phyloP scores from a whole-genome alignment of 2,329 filamentous ascomycete species.

The Penicillium occitanis region DNA sequence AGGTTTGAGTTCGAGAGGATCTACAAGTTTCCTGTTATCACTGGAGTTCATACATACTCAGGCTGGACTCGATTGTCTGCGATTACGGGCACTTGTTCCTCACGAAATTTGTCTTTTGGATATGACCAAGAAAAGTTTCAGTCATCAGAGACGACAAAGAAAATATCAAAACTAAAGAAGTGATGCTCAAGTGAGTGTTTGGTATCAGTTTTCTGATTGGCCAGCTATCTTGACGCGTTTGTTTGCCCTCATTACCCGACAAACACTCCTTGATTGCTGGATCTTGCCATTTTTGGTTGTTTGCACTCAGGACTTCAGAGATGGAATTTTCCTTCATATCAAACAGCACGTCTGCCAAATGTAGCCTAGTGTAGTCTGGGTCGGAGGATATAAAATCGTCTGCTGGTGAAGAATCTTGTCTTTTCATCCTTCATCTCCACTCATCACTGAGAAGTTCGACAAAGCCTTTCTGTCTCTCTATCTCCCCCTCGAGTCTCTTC shows the following conservation, averaged over 20 bases:
- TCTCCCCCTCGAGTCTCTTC: not conserved
- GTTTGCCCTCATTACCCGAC: not conserved
- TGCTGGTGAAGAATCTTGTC: not conserved
- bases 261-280: not conserved
- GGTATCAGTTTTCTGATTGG: not conserved
- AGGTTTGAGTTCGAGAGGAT: not conserved
- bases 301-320: not conserved
- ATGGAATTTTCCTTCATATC: not conserved
- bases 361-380: not conserved
- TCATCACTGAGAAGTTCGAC: not conserved
- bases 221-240: not conserved
- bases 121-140: too few relatives aligned
- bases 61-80: not conserved
- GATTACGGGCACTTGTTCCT: not conserved
- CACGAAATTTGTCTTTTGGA: too few relatives aligned
- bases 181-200: too few relatives aligned
- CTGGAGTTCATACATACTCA: not conserved
- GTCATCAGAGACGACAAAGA: too few relatives aligned
- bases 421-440: not conserved
- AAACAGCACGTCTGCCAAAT: not conserved
- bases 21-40: not conserved
- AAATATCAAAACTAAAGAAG: too few relatives aligned
- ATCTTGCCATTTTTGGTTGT: not conserved
- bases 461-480: not conserved
- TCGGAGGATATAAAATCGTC: not conserved